A percentile compares a stretch with the other conserved stretches of the same genome.
Conservation (phyloP, 2,329 filamentous ascomycete genomes). For the Hawksworthiomyces lignivorus region DNA sequence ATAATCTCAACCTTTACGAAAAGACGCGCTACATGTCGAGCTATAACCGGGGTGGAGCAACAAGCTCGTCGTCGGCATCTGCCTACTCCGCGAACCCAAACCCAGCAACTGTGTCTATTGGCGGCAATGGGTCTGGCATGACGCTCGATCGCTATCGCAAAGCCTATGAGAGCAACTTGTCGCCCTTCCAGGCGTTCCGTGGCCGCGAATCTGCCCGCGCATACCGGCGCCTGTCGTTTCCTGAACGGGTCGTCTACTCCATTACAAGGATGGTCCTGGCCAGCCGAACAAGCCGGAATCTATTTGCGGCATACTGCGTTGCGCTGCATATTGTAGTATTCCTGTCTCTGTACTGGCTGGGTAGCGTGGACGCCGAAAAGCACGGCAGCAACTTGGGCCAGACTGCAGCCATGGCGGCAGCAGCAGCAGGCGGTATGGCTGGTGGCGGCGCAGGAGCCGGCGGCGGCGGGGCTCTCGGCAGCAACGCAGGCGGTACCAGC, state of each 20-base stretch:
- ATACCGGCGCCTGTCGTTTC: conserved; percentile 86
- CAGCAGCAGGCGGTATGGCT: conserved; percentile 27
- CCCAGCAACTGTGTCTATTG: conserved; percentile 58
- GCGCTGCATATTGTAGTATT: conserved; percentile 85
- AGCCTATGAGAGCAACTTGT: conserved; percentile 91
- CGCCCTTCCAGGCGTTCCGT: conserved; percentile 89
- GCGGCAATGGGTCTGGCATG: conserved; percentile 53
- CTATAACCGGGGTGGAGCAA: conserved; percentile 57
- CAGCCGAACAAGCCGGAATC: conserved; percentile 80
- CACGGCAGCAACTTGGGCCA: conserved; percentile 52
- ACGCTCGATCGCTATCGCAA: conserved; percentile 79
- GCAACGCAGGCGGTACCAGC: conserved; percentile 21
- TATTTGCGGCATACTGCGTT: conserved; percentile 89
- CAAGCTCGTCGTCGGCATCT: conserved; percentile 58
- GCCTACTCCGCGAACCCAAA: conserved; percentile 62
- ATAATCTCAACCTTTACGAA: conserved; percentile 93
- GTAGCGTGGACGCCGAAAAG: conserved; percentile 56
- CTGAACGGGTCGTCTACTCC: conserved; percentile 83
- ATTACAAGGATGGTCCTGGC: conserved; percentile 86
- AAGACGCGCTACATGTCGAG: conserved; percentile 95
- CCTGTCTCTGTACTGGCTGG: conserved; percentile 77
- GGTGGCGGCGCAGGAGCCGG: conserved; percentile 23
- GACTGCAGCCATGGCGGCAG: conserved; percentile 34
- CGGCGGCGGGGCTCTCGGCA: conserved; percentile 23
- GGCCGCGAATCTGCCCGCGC: conserved; percentile 88